Evolutionary conservation across 2,329 filamentous ascomycete species (phyloP).

Genomic region (Beauveria rudraprayagi): DNA sequence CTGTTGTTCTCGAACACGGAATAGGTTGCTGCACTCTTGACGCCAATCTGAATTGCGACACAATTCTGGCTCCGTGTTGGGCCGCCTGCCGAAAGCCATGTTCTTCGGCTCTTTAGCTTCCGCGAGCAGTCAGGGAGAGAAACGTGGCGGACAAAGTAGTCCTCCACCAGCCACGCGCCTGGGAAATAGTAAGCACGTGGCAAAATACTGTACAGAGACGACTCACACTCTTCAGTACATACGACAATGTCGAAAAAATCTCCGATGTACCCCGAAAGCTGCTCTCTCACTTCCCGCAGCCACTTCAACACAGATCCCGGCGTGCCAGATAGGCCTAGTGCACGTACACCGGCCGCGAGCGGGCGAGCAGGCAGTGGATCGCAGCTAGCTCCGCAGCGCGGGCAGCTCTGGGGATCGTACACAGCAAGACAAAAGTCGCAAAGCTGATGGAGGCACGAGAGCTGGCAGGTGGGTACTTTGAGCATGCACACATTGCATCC

Average conservation of each 20-base stretch:
- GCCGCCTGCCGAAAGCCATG: not conserved
- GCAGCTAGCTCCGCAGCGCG: not conserved
- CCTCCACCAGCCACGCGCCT: not conserved
- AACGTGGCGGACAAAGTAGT: not conserved
- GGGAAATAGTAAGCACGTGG: not conserved
- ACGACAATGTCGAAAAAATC: constrained; percentile 2
- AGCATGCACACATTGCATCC: not conserved
- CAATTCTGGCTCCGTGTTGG: not conserved
- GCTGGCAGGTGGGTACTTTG: not conserved
- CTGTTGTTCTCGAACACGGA: not conserved
- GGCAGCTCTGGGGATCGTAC: not conserved
- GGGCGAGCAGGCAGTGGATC: not conserved
- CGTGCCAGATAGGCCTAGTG: not conserved
- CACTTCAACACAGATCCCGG: not conserved
- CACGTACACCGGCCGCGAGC: not conserved
- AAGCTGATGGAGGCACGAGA: not conserved
- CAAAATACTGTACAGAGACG: not conserved
- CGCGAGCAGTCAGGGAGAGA: not conserved
- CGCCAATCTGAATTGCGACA: not conserved
- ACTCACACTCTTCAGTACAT: not conserved
- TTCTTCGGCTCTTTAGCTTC: not conserved
- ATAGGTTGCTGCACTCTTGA: not conserved
- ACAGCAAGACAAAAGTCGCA: not conserved
- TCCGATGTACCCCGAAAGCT: not conserved
- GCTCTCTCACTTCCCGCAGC: not conserved